Evolutionary conservation across 2,329 filamentous ascomycete species (phyloP).

Genomic region (Chrysosphaeria jannelii): DNA sequence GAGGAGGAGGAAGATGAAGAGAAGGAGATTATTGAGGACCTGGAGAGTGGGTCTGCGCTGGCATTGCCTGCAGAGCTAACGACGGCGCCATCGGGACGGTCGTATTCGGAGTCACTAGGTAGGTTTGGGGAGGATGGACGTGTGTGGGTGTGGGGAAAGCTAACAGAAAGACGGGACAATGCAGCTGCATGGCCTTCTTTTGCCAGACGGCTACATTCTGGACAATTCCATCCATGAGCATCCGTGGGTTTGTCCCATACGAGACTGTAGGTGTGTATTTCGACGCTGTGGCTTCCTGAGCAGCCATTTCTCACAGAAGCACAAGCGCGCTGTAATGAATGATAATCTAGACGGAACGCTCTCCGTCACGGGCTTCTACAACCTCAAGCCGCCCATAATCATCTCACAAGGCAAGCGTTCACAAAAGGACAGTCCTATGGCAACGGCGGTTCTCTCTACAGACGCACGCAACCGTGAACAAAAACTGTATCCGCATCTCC

Average conservation of each 20-base stretch:
- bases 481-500: neutral
- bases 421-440: neutral
- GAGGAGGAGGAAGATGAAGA: too few species aligned
- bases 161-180: too few species aligned
- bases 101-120: too few species aligned
- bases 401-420: conserved; percentile 3
- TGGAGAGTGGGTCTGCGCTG: too few species aligned
- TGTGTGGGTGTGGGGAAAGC: too few species aligned
- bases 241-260: conserved; percentile 1
- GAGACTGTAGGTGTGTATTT: conserved; percentile 1
- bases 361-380: conserved; percentile 4
- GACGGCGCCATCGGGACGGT: too few species aligned
- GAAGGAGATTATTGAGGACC: too few species aligned
- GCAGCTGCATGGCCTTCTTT: conserved; percentile 1
- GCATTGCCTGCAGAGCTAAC: too few species aligned
- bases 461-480: neutral
- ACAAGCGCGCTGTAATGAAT: neutral
- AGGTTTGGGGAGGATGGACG: too few species aligned
- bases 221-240: neutral
- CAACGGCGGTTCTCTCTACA: neutral
- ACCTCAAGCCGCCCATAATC: conserved; percentile 4
- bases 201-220: conserved; percentile 1
- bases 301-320: neutral
- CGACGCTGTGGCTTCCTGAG: conserved; percentile 1
- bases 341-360: conserved; percentile 6